Percentiles rank a stretch among this genome's conserved stretches.
phyloP scores from a whole-genome alignment of 225 moss, liverwort and hornwort genomes.

The Marchantia paleacea region DNA sequence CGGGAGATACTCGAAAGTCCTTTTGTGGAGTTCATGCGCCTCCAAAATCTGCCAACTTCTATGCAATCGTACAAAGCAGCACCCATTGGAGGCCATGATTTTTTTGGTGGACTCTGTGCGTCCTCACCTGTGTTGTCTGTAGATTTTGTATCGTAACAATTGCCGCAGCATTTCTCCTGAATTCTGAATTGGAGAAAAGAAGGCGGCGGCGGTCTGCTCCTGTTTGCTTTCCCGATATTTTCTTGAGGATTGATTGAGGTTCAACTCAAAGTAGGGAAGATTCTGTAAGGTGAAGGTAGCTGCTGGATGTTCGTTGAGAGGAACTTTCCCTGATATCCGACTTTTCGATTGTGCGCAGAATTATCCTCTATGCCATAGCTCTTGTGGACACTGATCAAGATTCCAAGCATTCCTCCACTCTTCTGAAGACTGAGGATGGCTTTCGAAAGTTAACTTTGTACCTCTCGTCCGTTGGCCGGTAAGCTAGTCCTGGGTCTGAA shows the following conservation, averaged over 20 bases:
- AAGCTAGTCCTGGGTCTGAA: slow-evolving; percentile 1
- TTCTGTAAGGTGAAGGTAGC: not conserved
- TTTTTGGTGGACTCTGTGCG: slow-evolving; percentile 43
- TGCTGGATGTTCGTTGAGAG: not conserved
- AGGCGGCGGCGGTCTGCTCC: not conserved
- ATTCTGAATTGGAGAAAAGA: not conserved
- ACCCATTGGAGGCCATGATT: slow-evolving; percentile 45
- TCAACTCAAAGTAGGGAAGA: no score
- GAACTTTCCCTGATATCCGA: not conserved
- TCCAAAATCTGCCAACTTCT: slow-evolving; percentile 67
- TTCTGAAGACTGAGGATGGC: slow-evolving; percentile 69
- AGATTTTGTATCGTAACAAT: not conserved
- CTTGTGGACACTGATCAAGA: slow-evolving; percentile 85
- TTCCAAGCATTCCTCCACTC: slow-evolving; percentile 32
- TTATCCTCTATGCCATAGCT: slow-evolving; percentile 86
- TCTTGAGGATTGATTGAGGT: not conserved
- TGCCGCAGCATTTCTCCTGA: not conserved
- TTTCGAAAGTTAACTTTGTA: slow-evolving; percentile 72
- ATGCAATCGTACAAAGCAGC: slow-evolving; percentile 74
- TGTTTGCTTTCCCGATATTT: not conserved
- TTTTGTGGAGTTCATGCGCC: slow-evolving; percentile 77
- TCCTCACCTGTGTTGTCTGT: slow-evolving; percentile 32
- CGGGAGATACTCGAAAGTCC: slow-evolving; percentile 67
- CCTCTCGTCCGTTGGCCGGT: slow-evolving; percentile 78
- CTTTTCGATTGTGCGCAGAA: slow-evolving; percentile 43